Evolutionary conservation across 208 protist genomes (phyloP).

Genomic region (Acanthamoeba divionensis): DNA sequence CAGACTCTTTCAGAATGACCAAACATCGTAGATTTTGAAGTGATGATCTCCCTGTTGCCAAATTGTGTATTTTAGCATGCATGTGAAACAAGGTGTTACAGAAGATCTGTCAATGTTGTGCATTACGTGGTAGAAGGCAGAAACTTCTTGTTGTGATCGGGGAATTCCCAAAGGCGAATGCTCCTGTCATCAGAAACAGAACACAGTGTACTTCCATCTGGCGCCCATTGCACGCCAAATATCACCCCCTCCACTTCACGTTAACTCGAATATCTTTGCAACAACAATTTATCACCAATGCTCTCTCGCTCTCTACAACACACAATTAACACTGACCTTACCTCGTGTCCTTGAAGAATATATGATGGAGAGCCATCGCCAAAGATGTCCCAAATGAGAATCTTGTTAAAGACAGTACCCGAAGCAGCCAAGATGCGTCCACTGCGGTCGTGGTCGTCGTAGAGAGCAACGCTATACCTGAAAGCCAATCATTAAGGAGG

Average conservation of each 20-base stretch:
- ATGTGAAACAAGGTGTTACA: not conserved
- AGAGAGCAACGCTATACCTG: conserved; percentile 19
- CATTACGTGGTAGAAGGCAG: not conserved
- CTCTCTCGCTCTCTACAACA: not conserved
- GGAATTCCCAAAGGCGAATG: not conserved
- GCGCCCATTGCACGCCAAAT: not conserved
- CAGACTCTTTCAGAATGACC: conserved; percentile 24
- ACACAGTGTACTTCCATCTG: not conserved
- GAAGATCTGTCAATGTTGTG: no score
- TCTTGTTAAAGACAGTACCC: conserved; percentile 32
- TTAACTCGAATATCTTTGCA: not conserved
- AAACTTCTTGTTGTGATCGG: not conserved
- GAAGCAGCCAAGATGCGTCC: not conserved
- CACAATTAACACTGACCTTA: not conserved
- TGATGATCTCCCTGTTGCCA: no score
- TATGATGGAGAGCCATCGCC: not conserved
- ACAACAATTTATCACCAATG: not conserved
- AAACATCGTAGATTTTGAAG: not conserved
- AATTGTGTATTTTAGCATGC: no score
- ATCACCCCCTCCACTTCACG: conserved; percentile 6
- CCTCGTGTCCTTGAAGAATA: not conserved
- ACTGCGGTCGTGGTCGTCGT: not conserved
- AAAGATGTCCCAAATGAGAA: conserved; percentile 52
- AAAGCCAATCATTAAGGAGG: not conserved
- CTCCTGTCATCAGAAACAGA: conserved; percentile 14